Conservation (phyloP, 2,329 filamentous ascomycete species). For the Aspergillus luchuensis region DNA sequence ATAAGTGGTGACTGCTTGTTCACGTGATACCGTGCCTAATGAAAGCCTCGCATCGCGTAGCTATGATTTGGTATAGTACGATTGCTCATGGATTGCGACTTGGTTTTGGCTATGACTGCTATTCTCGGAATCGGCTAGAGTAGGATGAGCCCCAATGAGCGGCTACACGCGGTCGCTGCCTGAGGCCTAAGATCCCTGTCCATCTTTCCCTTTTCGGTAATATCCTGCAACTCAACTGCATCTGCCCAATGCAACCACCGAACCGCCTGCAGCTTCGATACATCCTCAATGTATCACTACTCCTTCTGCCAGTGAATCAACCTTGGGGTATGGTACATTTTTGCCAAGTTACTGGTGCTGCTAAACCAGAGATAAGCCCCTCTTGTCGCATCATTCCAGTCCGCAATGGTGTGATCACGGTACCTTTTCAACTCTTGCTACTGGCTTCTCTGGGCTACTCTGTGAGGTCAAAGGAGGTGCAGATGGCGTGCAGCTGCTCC, state of each 20-base stretch:
- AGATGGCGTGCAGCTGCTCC: constrained; percentile 5
- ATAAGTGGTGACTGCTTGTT: background rate
- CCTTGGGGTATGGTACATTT: background rate
- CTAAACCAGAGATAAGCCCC: background rate
- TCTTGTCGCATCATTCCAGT: constrained; percentile 1
- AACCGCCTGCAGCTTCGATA: too few relatives aligned
- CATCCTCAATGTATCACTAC: too few relatives aligned
- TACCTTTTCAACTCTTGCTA: background rate
- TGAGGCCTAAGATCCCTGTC: too few relatives aligned
- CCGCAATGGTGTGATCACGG: constrained; percentile 7
- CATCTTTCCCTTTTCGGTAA: too few relatives aligned
- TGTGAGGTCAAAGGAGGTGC: constrained; percentile 9
- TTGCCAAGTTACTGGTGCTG: background rate
- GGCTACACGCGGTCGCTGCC: too few relatives aligned
- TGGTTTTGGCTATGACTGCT: too few relatives aligned
- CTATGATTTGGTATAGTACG: background rate
- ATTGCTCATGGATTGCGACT: background rate
- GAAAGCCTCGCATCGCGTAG: background rate
- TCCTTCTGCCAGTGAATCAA: too few relatives aligned
- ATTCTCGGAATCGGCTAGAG: too few relatives aligned
- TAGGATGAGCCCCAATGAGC: too few relatives aligned
- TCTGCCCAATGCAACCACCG: too few relatives aligned
- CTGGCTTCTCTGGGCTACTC: background rate
- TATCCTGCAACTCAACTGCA: too few relatives aligned
- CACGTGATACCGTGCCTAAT: constrained; percentile 22